Conservation (phyloP, 805 yeast genomes). For the Phaffomyces antillensis region DNA sequence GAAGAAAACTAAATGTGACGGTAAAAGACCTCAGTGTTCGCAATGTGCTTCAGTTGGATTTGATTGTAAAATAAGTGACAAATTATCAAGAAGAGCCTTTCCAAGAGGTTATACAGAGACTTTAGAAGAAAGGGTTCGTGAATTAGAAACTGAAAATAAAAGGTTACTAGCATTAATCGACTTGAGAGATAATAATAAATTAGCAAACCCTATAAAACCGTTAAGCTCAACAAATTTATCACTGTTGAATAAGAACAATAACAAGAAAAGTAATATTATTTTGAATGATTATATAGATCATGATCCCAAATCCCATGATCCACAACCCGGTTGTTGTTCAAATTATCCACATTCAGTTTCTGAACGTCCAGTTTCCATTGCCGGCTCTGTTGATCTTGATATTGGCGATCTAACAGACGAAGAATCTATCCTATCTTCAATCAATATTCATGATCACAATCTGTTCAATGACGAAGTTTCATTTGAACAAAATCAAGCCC, state of each 20-base stretch:
- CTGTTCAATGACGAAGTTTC: constrained; percentile 28
- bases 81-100: constrained; percentile 75
- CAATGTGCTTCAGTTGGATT: constrained; percentile 81
- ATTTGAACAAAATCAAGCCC: constrained; percentile 64
- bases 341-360: constrained; percentile 47
- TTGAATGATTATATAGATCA: constrained; percentile 15
- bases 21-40: constrained; percentile 64
- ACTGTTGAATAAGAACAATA: constrained; percentile 22
- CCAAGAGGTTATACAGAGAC: constrained; percentile 93
- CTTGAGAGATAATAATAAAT: constrained; percentile 38
- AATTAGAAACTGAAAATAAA: constrained; percentile 73
- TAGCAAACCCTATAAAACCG: constrained; percentile 8
- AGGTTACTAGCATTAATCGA: constrained; percentile 58
- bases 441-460: constrained; percentile 1
- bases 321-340: constrained; percentile 55
- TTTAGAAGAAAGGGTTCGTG: constrained; percentile 80
- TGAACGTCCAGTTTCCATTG: constrained; percentile 56
- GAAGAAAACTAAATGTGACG: constrained; percentile 75
- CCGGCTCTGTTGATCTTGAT: constrained; percentile 49
- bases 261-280: not conserved
- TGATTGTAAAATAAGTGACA: constrained; percentile 84
- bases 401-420: constrained; percentile 44
- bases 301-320: constrained; percentile 26
- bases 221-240: constrained; percentile 30
- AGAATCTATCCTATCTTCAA: constrained; percentile 26